Conservation (phyloP, 2,329 filamentous ascomycete species). For the Ophiobolus disseminans region DNA sequence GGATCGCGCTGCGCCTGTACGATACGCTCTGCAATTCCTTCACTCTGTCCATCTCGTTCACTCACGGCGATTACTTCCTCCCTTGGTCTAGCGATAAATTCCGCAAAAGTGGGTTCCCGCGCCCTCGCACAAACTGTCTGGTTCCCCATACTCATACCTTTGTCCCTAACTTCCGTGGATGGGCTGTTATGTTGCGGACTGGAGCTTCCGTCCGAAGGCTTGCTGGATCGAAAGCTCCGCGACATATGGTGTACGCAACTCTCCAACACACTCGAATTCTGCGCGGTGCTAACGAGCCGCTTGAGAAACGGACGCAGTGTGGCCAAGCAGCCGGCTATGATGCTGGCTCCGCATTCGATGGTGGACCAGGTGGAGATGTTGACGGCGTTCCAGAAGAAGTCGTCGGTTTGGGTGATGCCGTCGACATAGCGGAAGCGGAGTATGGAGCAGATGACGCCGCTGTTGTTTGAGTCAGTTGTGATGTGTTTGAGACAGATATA, state of each 20-base stretch:
- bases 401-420: constrained; percentile 50
- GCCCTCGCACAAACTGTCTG: neutral
- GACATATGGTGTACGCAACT: constrained; percentile 7
- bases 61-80: constrained; percentile 5
- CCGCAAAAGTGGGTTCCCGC: constrained; percentile 1
- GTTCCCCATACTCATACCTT: neutral
- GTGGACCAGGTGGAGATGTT: constrained; percentile 54
- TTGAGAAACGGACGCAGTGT: constrained; percentile 59
- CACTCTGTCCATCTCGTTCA: neutral
- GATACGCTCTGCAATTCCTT: neutral
- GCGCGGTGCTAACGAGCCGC: constrained; percentile 5
- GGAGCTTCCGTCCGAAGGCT: neutral
- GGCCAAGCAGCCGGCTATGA: constrained; percentile 59
- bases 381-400: constrained; percentile 56
- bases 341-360: constrained; percentile 48
- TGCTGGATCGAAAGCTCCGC: constrained; percentile 6
- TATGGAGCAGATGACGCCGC: constrained; percentile 62
- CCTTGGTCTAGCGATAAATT: constrained; percentile 6
- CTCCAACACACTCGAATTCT: neutral
- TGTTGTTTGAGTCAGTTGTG: constrained; percentile 24
- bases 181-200: constrained; percentile 3
- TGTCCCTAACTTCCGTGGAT: neutral
- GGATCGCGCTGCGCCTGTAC: neutral
- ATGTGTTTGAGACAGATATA: neutral
- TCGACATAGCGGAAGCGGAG: constrained; percentile 59